phyloP scores from a whole-genome alignment of 768 basidiomycete species.

The Steccherinum ochraceum region DNA sequence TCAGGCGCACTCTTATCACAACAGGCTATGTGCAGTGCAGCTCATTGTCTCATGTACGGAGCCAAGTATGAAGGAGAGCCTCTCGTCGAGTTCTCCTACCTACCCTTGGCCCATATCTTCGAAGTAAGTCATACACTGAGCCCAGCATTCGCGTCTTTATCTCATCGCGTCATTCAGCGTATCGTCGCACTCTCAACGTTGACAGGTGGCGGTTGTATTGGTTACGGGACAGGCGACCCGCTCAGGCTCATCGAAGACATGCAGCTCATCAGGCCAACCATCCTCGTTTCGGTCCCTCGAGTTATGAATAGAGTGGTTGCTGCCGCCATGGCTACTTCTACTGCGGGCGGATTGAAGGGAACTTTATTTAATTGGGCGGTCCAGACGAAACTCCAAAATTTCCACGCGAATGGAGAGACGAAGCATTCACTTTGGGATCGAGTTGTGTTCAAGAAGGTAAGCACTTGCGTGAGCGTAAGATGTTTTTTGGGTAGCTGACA shows the following conservation, averaged over 20 bases:
- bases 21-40: slow-evolving; percentile 54
- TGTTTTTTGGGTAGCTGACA: too few relatives aligned
- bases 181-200: slow-evolving; percentile 18
- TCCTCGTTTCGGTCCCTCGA: slow-evolving; percentile 81
- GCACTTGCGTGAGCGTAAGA: too few relatives aligned
- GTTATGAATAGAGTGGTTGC: slow-evolving; percentile 87
- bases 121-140: slow-evolving; percentile 60
- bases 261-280: slow-evolving; percentile 74
- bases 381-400: slow-evolving; percentile 62
- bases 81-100: slow-evolving; percentile 55
- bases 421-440: slow-evolving; percentile 85
- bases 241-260: slow-evolving; percentile 87
- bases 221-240: slow-evolving; percentile 85
- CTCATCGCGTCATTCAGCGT: neutral
- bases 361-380: slow-evolving; percentile 77
- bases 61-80: slow-evolving; percentile 37
- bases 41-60: slow-evolving; percentile 53
- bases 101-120: slow-evolving; percentile 88
- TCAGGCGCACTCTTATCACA: slow-evolving; percentile 75
- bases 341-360: slow-evolving; percentile 73
- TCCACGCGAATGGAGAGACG: slow-evolving; percentile 59
- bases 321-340: slow-evolving; percentile 65
- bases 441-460: slow-evolving; percentile 87
- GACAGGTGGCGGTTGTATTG: slow-evolving; percentile 57
- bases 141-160: slow-evolving; percentile 35